Evolutionary conservation across 164 flowering plant genomes (phyloP).

Genomic region (Protea cynaroides): DNA sequence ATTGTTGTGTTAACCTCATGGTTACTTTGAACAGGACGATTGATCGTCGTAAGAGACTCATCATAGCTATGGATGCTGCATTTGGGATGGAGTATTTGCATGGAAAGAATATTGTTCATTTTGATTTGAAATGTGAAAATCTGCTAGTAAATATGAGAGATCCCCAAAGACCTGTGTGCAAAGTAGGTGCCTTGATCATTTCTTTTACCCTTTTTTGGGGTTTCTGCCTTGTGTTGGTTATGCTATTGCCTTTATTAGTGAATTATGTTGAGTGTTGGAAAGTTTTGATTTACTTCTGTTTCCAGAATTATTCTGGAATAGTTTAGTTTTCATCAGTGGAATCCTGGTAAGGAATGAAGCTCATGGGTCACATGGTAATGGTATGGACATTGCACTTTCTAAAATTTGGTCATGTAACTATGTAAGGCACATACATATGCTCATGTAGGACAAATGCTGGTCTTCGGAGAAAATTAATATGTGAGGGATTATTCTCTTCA

Average conservation of each 20-base stretch:
- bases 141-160: conserved; percentile 92
- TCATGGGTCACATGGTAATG: too few relatives aligned
- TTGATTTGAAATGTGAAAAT: conserved; percentile 95
- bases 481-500: too few relatives aligned
- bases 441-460: too few relatives aligned
- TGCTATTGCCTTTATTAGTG: not conserved
- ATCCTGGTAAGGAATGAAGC: too few relatives aligned
- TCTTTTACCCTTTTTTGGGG: too few relatives aligned
- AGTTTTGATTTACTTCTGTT: not conserved
- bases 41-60: conserved; percentile 95
- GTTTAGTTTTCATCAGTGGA: too few relatives aligned
- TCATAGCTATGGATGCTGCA: conserved; percentile 93
- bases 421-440: too few relatives aligned
- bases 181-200: conserved; percentile 37
- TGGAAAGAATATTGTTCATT: conserved; percentile 91
- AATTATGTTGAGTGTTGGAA: not conserved
- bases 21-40: conserved; percentile 59
- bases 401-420: too few relatives aligned
- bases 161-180: conserved; percentile 93
- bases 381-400: too few relatives aligned
- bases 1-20: not conserved
- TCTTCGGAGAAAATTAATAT: too few relatives aligned
- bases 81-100: conserved; percentile 98
- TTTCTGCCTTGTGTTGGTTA: too few relatives aligned
- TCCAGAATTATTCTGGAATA: not conserved